Conservation (phyloP, 1,284 basidiomycete species). For the Puccinia horiana region DNA sequence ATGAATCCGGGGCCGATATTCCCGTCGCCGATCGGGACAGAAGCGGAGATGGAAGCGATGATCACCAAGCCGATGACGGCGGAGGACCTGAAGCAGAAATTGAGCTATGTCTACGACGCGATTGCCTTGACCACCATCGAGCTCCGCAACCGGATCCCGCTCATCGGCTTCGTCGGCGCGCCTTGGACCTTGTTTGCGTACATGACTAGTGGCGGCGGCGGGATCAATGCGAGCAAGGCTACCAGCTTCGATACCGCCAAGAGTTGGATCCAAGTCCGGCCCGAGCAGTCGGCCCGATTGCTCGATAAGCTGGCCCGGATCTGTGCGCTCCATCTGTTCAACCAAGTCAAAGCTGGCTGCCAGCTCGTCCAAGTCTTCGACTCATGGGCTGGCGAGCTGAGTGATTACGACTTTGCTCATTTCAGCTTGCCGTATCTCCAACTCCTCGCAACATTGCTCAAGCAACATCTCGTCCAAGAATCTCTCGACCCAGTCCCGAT, state of each 20-base stretch:
- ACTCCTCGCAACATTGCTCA: conserved; percentile 63
- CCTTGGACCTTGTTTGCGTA: conserved; percentile 96
- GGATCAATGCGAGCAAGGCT: conserved; percentile 32
- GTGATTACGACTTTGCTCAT: conserved; percentile 75
- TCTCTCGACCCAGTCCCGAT: conserved; percentile 64
- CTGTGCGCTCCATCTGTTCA: conserved; percentile 81
- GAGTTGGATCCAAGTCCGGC: conserved; percentile 86
- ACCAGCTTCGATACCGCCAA: conserved; percentile 74
- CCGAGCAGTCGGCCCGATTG: conserved; percentile 75
- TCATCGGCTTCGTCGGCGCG: conserved; percentile 92
- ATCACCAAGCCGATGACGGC: conserved; percentile 60
- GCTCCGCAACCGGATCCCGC: conserved; percentile 79
- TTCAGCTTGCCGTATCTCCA: conserved; percentile 73
- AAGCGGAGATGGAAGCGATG: conserved; percentile 68
- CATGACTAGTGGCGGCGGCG: conserved; percentile 85
- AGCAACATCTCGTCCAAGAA: neutral
- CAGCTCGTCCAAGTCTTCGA: conserved; percentile 93
- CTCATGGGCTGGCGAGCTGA: conserved; percentile 87
- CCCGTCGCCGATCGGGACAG: conserved; percentile 75
- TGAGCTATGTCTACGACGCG: conserved; percentile 87
- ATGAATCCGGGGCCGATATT: conserved; percentile 88
- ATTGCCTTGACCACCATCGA: conserved; percentile 76
- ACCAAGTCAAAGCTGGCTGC: conserved; percentile 79
- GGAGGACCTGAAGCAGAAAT: conserved; percentile 71
- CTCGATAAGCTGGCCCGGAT: conserved; percentile 76